Base-by-base conservation (phyloP, 2,329 filamentous ascomycete genomes). In the Trichoderma arundinaceum region DNA sequence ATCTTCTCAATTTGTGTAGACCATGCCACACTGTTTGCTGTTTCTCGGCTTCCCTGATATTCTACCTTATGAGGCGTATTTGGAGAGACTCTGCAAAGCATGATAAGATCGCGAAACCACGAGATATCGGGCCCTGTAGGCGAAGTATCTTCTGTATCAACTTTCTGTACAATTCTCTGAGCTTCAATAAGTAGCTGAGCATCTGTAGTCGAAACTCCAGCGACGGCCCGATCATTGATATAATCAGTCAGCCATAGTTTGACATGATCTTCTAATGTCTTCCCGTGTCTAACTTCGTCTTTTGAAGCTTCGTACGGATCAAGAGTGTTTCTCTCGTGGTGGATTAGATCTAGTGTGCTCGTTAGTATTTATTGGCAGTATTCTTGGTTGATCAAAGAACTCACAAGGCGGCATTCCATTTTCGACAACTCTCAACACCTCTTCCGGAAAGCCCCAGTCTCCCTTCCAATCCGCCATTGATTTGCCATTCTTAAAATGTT, bases 381-480 rank as follows among this genome's bases (percentile, higher is more conserved):
- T 5, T 6, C 3, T 9, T 12, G 8, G 35, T 17, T 7, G n/a
- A 13, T 8, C n/a, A 13, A 17, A 38, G 22, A 38, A 44, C 60
- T 28, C n/a, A 63, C 60, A 61, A 17, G 57, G 64, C 12, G 57
- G 64, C 46, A 61, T 52, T 62, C 56, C 56, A 35, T 60, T 65
- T 22, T 65, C 54, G 15, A 65, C 46, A 28, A 52, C 43, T 13
- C 17, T 44, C 12, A 65, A 35, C 12, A 65, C 19, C 12, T 49
- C 52, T 38, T 39, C 59, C 5, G 80, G 78, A 22, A 81, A 80
- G 0, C 80, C 80, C 78, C 80, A 81, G 46, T 79, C 77, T 7
- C 80, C 80, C 48, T 77, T 74, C 80, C 80, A 81, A 39, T 81
- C 75, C 13, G 74, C 74, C 78, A 81, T 81, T 6, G 72, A 77